phyloP scores from a whole-genome alignment of 805 yeast genomes.

The Candida manassasensis region DNA sequence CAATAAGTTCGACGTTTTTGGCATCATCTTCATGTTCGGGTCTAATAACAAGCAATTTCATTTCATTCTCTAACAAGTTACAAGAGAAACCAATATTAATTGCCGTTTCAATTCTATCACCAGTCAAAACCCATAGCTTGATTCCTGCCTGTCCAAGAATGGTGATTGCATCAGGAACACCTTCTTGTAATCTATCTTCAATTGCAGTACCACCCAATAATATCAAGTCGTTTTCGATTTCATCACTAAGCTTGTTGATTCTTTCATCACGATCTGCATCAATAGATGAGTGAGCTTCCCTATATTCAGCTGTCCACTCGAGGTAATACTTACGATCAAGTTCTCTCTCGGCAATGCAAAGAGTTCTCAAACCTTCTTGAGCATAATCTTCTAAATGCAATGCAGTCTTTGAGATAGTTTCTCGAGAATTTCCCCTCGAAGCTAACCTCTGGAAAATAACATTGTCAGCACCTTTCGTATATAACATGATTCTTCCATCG shows the following conservation, averaged over 20 bases:
- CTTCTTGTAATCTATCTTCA: conserved; percentile 73
- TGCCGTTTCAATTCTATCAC: conserved; percentile 80
- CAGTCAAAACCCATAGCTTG: conserved; percentile 79
- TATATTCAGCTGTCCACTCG: conserved; percentile 53
- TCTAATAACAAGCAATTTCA: conserved; percentile 64
- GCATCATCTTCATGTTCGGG: conserved; percentile 51
- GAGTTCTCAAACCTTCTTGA: conserved; percentile 72
- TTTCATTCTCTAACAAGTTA: conserved; percentile 59
- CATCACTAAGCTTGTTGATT: conserved; percentile 51
- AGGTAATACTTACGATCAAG: conserved; percentile 42
- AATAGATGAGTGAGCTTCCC: conserved; percentile 52
- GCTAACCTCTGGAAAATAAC: conserved; percentile 47
- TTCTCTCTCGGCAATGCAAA: conserved; percentile 60
- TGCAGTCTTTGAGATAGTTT: conserved; percentile 52
- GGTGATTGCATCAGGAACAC: conserved; percentile 72
- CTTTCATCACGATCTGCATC: conserved; percentile 54
- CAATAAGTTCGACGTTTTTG: conserved; percentile 33
- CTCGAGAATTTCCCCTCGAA: conserved; percentile 33
- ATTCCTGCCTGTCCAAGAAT: conserved; percentile 67
- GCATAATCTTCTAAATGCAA: conserved; percentile 65
- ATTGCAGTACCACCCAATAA: conserved; percentile 78
- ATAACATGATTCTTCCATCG: conserved; percentile 40
- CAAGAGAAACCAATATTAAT: conserved; percentile 80
- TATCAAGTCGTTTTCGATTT: conserved; percentile 52
- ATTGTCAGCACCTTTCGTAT: conserved; percentile 74